Evolutionary conservation across 768 basidiomycete species (phyloP).

Genomic region (Suillus ampliporus): DNA sequence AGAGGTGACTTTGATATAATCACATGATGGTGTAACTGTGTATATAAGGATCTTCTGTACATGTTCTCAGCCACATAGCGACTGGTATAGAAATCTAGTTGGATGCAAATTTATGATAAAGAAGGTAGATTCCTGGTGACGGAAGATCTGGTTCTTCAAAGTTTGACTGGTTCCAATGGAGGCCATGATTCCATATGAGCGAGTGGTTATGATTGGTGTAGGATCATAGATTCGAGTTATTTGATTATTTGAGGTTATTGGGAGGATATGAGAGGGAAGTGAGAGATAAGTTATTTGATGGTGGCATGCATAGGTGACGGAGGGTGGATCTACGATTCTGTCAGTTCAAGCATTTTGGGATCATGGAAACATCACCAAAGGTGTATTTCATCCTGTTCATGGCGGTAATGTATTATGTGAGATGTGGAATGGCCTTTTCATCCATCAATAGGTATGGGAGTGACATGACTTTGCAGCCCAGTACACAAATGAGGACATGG

Average conservation of each 20-base stretch:
- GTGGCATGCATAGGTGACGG: too few species aligned
- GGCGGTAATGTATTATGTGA: not conserved
- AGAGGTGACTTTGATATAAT: not conserved
- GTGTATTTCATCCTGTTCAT: not conserved
- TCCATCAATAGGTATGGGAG: not conserved
- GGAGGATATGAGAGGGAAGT: too few species aligned
- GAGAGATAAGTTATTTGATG: too few species aligned
- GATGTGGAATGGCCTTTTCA: not conserved
- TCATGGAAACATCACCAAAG: not conserved
- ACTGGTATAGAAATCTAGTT: not conserved
- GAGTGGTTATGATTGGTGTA: not conserved
- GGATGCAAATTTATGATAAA: not conserved
- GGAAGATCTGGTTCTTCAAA: rapidly evolving
- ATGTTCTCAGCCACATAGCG: not conserved
- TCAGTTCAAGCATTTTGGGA: not conserved
- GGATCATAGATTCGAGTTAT: not conserved
- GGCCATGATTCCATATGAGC: not conserved
- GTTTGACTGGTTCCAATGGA: not conserved
- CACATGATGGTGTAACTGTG: not conserved
- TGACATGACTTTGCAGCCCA: not conserved
- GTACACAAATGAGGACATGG: not conserved
- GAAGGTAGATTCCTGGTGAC: not conserved
- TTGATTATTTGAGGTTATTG: too few species aligned
- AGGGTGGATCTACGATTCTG: too few species aligned
- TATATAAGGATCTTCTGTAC: not conserved